Percentiles rank a stretch among this genome's conserved stretches.
These are phyloP conservation scores for Floccularia luteovirens DNA, from an alignment of 768 basidiomycete species.

Conservation along the genomic window DNA sequence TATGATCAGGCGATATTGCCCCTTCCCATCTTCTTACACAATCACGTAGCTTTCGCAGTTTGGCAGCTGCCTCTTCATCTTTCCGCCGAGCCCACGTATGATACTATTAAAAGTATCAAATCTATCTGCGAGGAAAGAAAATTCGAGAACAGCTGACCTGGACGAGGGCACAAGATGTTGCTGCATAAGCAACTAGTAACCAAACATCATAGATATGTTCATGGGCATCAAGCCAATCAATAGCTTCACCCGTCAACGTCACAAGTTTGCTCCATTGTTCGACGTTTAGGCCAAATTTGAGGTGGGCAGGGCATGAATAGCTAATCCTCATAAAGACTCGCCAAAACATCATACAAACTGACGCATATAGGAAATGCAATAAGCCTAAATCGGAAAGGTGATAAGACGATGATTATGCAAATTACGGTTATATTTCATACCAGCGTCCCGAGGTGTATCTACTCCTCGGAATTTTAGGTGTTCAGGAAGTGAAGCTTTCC, in stretches of 20 bases:
- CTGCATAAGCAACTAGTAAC: conserved; percentile 80
- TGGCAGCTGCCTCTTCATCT: conserved; percentile 65
- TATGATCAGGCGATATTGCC: conserved; percentile 84
- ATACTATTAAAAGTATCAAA: conserved; percentile 50
- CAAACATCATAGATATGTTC: conserved; percentile 82
- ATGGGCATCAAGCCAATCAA: conserved; percentile 85
- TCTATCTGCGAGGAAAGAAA: conserved; percentile 5
- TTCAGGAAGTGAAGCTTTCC: conserved; percentile 75
- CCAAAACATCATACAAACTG: conserved; percentile 95
- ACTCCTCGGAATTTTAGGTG: conserved; percentile 72
- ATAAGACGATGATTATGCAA: neutral
- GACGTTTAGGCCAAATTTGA: conserved; percentile 79
- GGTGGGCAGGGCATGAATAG: conserved; percentile 83
- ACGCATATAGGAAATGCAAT: conserved; percentile 81
- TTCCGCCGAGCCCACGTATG: conserved; percentile 88
- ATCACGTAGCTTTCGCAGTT: conserved; percentile 75
- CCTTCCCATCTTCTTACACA: conserved; percentile 85
- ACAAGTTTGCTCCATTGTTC: conserved; percentile 76
- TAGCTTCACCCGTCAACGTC: conserved; percentile 65
- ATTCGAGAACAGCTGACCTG: conserved; percentile 47
- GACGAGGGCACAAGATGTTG: conserved; percentile 83
- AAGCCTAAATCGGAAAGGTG: conserved; percentile 44
- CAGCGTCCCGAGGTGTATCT: conserved; percentile 57
- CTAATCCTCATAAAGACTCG: conserved; percentile 98
- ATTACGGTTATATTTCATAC: conserved; percentile 29